Evolutionary conservation across 345 rosid species (phyloP).

Genomic region (Eucalyptus tenuipes): DNA sequence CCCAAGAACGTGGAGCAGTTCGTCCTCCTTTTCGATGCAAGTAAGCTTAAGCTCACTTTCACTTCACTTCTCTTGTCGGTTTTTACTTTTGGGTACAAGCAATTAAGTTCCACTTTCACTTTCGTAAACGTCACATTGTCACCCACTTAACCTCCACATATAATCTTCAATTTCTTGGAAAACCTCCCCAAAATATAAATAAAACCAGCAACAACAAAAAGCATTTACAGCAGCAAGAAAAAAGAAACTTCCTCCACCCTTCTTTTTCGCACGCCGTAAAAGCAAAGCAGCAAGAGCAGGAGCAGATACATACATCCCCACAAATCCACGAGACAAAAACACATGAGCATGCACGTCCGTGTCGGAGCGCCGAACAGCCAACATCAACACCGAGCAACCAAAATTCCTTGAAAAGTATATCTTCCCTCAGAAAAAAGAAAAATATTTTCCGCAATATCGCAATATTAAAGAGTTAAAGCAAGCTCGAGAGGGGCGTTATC

Average conservation of each 20-base stretch:
- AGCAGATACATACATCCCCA: not conserved
- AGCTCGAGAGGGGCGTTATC: not conserved
- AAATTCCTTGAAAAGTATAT: not conserved
- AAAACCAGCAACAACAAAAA: not conserved
- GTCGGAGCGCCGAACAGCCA: slow-evolving; percentile 25
- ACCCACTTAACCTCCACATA: not conserved
- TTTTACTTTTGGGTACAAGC: not conserved
- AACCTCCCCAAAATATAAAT: not conserved
- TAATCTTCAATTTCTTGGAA: not conserved
- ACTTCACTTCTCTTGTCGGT: not conserved
- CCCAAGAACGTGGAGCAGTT: slow-evolving; percentile 63
- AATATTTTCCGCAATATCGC: slow-evolving; percentile 2
- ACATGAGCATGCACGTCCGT: not conserved
- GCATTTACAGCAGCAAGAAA: not conserved
- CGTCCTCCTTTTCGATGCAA: slow-evolving; percentile 84
- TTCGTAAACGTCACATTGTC: not conserved
- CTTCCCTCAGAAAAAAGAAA: not conserved
- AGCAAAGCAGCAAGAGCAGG: not conserved
- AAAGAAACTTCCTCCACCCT: not conserved
- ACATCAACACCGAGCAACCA: not conserved
- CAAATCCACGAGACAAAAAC: not conserved
- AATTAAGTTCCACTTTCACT: not conserved
- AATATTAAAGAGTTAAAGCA: slow-evolving; percentile 22
- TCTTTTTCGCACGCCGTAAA: slow-evolving; percentile 8
- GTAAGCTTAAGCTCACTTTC: slow-evolving; percentile 25